Evolutionary conservation across 306 rosid species (phyloP).

Genomic region (Ceratonia siliqua): DNA sequence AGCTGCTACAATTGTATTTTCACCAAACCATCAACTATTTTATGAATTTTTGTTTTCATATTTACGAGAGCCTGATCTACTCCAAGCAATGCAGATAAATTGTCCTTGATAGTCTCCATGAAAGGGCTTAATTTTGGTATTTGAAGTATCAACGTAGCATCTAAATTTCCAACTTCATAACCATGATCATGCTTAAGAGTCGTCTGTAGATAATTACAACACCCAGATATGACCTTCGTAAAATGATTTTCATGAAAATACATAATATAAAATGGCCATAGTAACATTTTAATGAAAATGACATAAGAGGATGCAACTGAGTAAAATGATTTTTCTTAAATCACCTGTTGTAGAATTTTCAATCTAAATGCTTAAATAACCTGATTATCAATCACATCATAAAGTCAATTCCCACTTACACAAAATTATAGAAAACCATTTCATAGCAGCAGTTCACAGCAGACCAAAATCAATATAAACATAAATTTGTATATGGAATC

Average conservation of each 20-base stretch:
- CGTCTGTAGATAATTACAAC: slow-evolving; percentile 42
- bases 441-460: no score
- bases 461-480: no score
- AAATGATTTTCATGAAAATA: no score
- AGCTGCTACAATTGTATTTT: slow-evolving; percentile 63
- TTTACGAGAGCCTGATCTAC: slow-evolving; percentile 54
- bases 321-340: neutral
- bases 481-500: no score
- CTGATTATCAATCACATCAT: no score
- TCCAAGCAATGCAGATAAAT: slow-evolving; percentile 57
- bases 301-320: neutral
- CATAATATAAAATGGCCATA: neutral
- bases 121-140: slow-evolving; percentile 64
- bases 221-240: neutral
- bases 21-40: slow-evolving; percentile 64
- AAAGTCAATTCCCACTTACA: no score
- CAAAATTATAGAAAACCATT: no score
- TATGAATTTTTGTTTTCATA: slow-evolving; percentile 62
- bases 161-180: slow-evolving; percentile 58
- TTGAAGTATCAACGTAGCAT: slow-evolving; percentile 64
- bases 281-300: neutral
- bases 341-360: no score
- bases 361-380: no score
- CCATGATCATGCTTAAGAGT: slow-evolving; percentile 59
- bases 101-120: slow-evolving; percentile 58